Evolutionary conservation across 768 basidiomycete genomes (phyloP).

Genomic region (Boletus subcaerulescens): DNA sequence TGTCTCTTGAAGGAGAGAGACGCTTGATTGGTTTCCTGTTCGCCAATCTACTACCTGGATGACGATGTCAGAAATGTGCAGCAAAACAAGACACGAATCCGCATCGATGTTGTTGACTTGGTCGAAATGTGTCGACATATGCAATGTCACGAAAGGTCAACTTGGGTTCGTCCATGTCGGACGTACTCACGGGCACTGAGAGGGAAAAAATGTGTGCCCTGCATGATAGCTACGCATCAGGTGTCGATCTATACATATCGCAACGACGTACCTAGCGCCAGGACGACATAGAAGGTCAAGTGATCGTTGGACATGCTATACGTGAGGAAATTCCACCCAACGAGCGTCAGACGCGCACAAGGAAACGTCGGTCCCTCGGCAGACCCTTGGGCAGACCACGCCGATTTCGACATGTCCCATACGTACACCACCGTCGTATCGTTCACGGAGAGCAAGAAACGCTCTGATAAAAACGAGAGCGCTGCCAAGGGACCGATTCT

Average conservation of each 20-base stretch:
- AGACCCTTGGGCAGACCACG: too few relatives aligned
- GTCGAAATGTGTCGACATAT: neutral
- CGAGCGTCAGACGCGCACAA: neutral
- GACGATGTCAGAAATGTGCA: slow-evolving; percentile 23
- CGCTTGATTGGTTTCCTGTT: slow-evolving; percentile 11
- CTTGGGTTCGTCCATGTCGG: neutral
- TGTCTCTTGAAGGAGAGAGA: slow-evolving; percentile 19
- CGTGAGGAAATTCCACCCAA: too few relatives aligned
- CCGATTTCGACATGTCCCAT: slow-evolving; percentile 9
- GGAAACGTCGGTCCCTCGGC: neutral
- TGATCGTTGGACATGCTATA: too few relatives aligned
- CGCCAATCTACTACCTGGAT: slow-evolving; percentile 41
- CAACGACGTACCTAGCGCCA: slow-evolving; percentile 9
- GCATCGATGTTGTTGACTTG: slow-evolving; percentile 34
- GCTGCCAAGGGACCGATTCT: too few relatives aligned
- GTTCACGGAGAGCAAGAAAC: too few relatives aligned
- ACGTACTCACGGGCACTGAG: neutral
- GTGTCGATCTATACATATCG: too few relatives aligned
- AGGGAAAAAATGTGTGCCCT: too few relatives aligned
- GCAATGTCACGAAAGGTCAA: neutral
- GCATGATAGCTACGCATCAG: too few relatives aligned
- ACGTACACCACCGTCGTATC: neutral
- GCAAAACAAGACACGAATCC: slow-evolving; percentile 27
- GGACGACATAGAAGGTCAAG: neutral
- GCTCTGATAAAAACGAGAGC: too few relatives aligned